Conservation (phyloP, 306 rosid genomes). For the Lupinus albus region DNA sequence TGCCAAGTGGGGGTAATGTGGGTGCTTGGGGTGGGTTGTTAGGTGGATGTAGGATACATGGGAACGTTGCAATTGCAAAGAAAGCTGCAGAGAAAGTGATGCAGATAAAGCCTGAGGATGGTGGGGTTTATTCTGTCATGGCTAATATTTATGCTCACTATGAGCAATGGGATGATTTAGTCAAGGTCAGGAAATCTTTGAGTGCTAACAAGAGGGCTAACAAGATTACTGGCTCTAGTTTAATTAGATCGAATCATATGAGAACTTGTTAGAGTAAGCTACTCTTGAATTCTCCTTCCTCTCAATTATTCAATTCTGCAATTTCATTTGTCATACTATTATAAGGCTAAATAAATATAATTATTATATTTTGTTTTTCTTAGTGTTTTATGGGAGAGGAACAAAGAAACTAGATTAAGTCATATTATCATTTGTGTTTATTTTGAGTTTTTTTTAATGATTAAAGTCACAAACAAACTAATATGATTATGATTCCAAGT, state of each 20-base stretch:
- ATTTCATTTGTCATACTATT: no score
- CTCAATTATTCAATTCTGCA: no score
- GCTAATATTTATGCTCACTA: conserved; percentile 66
- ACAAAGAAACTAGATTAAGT: no score
- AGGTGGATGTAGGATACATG: conserved; percentile 78
- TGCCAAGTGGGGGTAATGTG: conserved; percentile 76
- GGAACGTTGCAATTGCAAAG: conserved; percentile 66
- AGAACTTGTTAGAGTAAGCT: background rate
- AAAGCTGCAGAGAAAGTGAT: conserved; percentile 68
- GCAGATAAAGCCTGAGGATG: conserved; percentile 80
- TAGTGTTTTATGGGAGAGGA: no score
- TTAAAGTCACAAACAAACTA: no score
- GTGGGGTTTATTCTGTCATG: conserved; percentile 77
- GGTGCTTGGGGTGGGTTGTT: conserved; percentile 82
- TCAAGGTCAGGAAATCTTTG: conserved; percentile 55
- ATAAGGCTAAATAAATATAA: no score
- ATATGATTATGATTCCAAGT: no score
- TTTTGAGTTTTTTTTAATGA: no score
- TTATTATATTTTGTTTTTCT: no score
- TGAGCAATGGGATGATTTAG: conserved; percentile 71
- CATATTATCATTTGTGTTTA: no score
- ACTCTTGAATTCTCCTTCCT: no score
- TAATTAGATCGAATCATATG: conserved; percentile 47
- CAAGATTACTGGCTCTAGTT: conserved; percentile 63
- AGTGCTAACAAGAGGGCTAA: conserved; percentile 55